phyloP scores from a whole-genome alignment of 2,329 filamentous ascomycete species.

The Colletotrichum aenigma region DNA sequence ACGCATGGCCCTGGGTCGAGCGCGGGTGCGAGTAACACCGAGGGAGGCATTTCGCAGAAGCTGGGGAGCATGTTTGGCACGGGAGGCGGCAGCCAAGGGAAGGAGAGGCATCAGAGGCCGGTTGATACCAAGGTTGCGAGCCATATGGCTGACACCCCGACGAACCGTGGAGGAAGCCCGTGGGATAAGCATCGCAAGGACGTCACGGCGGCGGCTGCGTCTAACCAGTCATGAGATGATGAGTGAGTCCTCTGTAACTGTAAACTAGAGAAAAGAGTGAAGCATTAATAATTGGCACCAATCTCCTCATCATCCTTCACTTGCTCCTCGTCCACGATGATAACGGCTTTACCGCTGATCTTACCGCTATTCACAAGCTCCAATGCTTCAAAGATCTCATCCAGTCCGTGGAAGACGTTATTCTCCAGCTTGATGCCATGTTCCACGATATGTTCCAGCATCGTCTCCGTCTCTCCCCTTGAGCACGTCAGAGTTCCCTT shows the following conservation, averaged over 20 bases:
- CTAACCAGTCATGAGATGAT: not conserved
- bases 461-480: slow-evolving; percentile 45
- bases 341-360: slow-evolving; percentile 58
- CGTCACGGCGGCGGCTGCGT: not conserved
- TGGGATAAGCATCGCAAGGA: slow-evolving; percentile 21
- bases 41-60: slow-evolving; percentile 3
- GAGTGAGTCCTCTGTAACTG: fast-evolving
- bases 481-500: slow-evolving; percentile 50
- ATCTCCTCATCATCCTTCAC: slow-evolving; percentile 14
- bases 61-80: slow-evolving; percentile 27
- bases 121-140: slow-evolving; percentile 17
- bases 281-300: not conserved
- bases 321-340: slow-evolving; percentile 52
- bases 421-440: slow-evolving; percentile 53
- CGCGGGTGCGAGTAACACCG: not conserved
- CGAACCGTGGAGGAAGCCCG: slow-evolving; percentile 17
- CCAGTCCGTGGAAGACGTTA: slow-evolving; percentile 55
- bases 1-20: not conserved
- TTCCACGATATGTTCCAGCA: slow-evolving; percentile 51
- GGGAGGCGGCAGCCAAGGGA: slow-evolving; percentile 24
- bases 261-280: not conserved
- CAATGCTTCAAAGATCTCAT: slow-evolving; percentile 54
- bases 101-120: slow-evolving; percentile 5
- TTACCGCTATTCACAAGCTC: slow-evolving; percentile 54
- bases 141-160: slow-evolving; percentile 13